Evolutionary conservation across 331 rosid genomes (phyloP).

Genomic region (Phaseolus coccineus): DNA sequence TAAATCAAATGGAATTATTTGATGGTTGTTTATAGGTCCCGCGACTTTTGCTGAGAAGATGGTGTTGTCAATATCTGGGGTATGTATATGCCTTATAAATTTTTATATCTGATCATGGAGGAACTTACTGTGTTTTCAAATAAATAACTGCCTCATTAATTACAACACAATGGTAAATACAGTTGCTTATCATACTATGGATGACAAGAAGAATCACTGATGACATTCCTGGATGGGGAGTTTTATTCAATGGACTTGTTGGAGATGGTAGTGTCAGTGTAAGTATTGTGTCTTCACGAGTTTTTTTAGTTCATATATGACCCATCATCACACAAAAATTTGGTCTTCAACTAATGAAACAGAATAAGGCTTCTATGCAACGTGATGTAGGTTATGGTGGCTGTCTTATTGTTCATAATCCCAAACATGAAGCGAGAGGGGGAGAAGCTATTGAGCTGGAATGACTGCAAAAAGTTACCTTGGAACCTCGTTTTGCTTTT

Average conservation of each 20-base stretch:
- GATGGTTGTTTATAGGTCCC: constrained; percentile 60
- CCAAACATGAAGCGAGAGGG: constrained; percentile 77
- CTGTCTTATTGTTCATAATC: constrained; percentile 74
- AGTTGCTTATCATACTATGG: constrained; percentile 74
- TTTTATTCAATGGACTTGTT: constrained; percentile 56
- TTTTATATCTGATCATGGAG: not conserved
- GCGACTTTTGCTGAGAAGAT: constrained; percentile 88
- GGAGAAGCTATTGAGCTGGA: constrained; percentile 87
- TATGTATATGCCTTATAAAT: constrained; percentile 29
- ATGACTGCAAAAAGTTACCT: constrained; percentile 83
- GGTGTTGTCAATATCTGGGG: constrained; percentile 74
- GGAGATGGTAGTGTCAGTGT: constrained; percentile 83
- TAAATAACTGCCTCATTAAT: not conserved
- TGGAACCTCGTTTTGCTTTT: constrained; percentile 76
- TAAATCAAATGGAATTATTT: not conserved
- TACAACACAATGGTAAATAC: constrained; percentile 8
- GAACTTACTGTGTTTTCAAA: not conserved
- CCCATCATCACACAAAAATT: not conserved
- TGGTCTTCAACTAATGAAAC: not conserved
- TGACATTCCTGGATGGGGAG: constrained; percentile 89
- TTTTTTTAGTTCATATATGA: not conserved
- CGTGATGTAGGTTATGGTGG: constrained; percentile 66
- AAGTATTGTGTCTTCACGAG: constrained; percentile 26
- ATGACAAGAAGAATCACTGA: constrained; percentile 88
- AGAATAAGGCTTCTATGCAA: not conserved